Base-by-base conservation (phyloP, 352 stramenopile species). In the Globisporangium uncinulatum region DNA sequence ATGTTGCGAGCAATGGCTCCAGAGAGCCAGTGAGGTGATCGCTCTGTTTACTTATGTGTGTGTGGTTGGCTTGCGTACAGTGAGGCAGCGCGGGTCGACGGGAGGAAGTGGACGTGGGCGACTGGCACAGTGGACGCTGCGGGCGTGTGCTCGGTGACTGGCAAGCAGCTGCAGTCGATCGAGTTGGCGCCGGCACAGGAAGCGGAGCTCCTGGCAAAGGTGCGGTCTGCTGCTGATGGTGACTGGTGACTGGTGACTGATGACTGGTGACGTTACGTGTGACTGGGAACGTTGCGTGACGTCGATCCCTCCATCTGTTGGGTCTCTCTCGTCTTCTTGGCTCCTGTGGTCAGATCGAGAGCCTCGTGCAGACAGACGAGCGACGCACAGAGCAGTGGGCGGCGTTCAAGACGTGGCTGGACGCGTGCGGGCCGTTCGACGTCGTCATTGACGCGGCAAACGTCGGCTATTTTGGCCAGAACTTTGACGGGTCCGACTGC, bases 361-460 rank as follows among this genome's bases (percentile, higher is more conserved):
- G 71, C 42, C 70, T 94, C n/a, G 85, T 92, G 54, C 74, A 69
- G 21, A 89, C 77, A 15, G 79, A 90, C 46, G 81, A 91, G 50
- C 76, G 79, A 39, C 78, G 82, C 19, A 75, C 68, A 21, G 65
- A 60, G 59, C 82, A 95, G 64, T 97, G 88, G 85, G 69, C 71
- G 20, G 79, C 65, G 31, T 97, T 95, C 61, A 94, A 94, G 70
- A 44, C 63, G 51, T 97, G 84, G 79, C 67, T 96, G 34, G 56
- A 71, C 31, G 58, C 66, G 41, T 73, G 84, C 31, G 86, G 80
- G 2, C 81, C 80, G 8, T 97, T 94, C 53, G 92, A 98, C 67
- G 79, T 98, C 24, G 70, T 99, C 21, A 86, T 99, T 48, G 97
- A 99, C 72, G 96, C 95, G 14, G 97, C 97, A 20, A 99, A 99